phyloP scores from a whole-genome alignment of 164 flowering plant species.

The Santalum album region DNA sequence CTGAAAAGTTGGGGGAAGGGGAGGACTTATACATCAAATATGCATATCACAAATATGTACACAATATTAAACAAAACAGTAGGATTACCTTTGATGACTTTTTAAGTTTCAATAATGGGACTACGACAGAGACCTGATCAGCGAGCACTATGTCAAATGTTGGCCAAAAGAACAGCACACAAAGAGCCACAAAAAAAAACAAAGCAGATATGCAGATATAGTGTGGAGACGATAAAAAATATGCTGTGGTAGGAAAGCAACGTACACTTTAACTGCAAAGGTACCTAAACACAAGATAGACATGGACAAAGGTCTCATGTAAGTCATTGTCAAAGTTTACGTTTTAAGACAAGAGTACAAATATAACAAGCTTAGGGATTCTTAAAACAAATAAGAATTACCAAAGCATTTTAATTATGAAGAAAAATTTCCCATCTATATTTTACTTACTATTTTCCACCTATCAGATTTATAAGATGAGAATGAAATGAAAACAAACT shows the following conservation, averaged over 20 bases:
- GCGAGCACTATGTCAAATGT: neutral
- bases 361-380: too few relatives aligned
- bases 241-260: neutral
- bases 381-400: too few relatives aligned
- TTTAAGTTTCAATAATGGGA: neutral
- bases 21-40: neutral
- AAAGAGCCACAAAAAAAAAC: slow-evolving; percentile 1
- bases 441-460: too few relatives aligned
- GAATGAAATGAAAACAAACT: too few relatives aligned
- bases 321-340: too few relatives aligned
- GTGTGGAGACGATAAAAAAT: slow-evolving; percentile 1
- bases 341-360: too few relatives aligned
- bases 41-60: neutral
- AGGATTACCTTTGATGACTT: neutral
- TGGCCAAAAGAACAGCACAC: slow-evolving; percentile 1
- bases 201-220: neutral
- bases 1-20: too few relatives aligned
- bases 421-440: too few relatives aligned
- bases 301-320: neutral
- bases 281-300: too few relatives aligned
- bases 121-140: slow-evolving; percentile 3
- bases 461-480: too few relatives aligned
- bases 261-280: neutral
- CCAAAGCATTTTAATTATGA: too few relatives aligned
- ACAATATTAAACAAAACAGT: too few relatives aligned